Evolutionary conservation across 2,329 filamentous ascomycete genomes (phyloP), one percentile per base, ranked within the genome.

Genomic region (Coniochaeta sp.): DNA sequence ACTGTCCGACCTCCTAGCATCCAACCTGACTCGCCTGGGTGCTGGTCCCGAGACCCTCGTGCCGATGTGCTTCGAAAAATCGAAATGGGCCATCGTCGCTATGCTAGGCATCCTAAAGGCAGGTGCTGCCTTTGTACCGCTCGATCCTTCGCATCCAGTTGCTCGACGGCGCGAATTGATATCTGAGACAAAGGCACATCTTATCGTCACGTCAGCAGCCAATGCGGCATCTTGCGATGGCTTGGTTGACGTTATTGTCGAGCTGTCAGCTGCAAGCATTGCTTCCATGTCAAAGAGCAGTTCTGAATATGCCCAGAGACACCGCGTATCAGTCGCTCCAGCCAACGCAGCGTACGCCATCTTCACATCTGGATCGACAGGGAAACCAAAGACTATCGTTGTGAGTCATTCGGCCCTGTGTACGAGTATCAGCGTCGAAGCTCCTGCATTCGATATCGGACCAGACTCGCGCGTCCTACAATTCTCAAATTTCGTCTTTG

Each of bases 321-420:
- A n/a, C n/a, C 3, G 52, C 14, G 7, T 33, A 28, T 54, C 58
- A 7, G 57, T n/a, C n/a, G n/a, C n/a, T 62, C 36, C n/a, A n/a
- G n/a, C n/a, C n/a, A n/a, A n/a, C n/a, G n/a, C 61, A 44, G 55
- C 63, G 12, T 71, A 67, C 33, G 77, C 80, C 64, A 77, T 81
- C 67, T 82, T 81, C 63, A 83, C 80, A 19, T 81, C 78, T 6
- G 80, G 80, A 17, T 80, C 76, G 24, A 82, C 80, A 0, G 80
- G 80, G 6, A 70, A 69, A 24, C 80, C 80, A 1, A 83, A 63
- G 59, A 62, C 59, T 17, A 62, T 61, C 33, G 62, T 63, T 38
- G 61, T 61, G 26, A 60, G 62, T 9, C 61, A 65, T 56, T 54
- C 36, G n/a, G 58, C 65, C 2, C n/a, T 61, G 5, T 59, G 40